Percentiles rank a stretch among this genome's conserved stretches.
Conservation (phyloP, 257 asterid species). For the Linderniella brevidens region DNA sequence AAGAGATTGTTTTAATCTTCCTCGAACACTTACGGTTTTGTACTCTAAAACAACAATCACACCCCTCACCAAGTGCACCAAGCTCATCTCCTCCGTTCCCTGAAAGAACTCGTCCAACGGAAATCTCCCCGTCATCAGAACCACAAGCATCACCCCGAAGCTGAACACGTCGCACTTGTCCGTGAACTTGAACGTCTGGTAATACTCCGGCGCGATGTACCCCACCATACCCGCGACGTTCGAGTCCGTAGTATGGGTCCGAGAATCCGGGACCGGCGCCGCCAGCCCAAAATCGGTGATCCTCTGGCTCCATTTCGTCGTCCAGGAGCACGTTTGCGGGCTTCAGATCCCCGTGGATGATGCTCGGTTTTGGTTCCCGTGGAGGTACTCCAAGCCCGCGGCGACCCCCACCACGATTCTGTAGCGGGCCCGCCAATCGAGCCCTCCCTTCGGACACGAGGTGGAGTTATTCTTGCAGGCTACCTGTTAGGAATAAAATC, state of each 20-base stretch:
- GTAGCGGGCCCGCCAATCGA: constrained; percentile 34
- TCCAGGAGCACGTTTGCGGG: constrained; percentile 51
- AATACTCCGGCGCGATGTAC: constrained; percentile 49
- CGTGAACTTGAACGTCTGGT: constrained; percentile 40
- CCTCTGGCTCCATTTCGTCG: constrained; percentile 50
- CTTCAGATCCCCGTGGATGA: constrained; percentile 47
- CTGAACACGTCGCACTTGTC: constrained; percentile 55
- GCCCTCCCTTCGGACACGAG: constrained; percentile 14
- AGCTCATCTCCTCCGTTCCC: constrained; percentile 25
- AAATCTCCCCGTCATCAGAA: constrained; percentile 31
- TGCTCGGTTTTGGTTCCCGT: constrained; percentile 23
- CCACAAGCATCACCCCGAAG: constrained; percentile 36
- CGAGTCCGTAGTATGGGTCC: constrained; percentile 32
- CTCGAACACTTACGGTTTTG: no score
- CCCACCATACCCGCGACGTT: constrained; percentile 49
- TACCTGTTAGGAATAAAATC: no score
- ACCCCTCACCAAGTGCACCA: constrained; percentile 56
- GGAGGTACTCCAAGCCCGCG: constrained; percentile 51
- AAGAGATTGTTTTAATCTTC: no score
- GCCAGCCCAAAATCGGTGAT: constrained; percentile 51
- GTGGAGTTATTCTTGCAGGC: constrained; percentile 32
- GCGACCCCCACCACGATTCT: constrained; percentile 39
- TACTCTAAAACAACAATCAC: no score
- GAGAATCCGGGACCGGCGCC: constrained; percentile 33
- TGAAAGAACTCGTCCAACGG: constrained; percentile 47